These are phyloP conservation scores for Halocafeteria seosinensis DNA, from an alignment of 108 stramenopile species.

Conservation along the genomic window DNA sequence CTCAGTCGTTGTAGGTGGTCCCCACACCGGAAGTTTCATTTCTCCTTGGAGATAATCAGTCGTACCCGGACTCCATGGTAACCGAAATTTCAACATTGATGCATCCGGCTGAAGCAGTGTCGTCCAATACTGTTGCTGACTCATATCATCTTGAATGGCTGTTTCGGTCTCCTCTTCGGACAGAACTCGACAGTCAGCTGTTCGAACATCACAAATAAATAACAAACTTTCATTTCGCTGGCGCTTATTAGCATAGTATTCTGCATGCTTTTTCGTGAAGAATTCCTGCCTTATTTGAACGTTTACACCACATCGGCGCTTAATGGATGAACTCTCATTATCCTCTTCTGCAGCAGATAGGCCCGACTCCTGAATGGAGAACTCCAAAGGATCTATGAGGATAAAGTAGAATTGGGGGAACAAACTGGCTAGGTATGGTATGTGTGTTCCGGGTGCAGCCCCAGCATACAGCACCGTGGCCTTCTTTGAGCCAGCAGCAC, in stretches of 20 bases:
- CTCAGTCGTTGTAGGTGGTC: neutral
- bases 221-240: too few relatives aligned
- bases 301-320: too few relatives aligned
- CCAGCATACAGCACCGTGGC: slow-evolving; percentile 5
- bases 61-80: slow-evolving; percentile 8
- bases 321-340: too few relatives aligned
- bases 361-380: neutral
- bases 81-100: slow-evolving; percentile 9
- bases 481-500: too few relatives aligned
- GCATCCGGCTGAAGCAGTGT: neutral
- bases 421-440: neutral
- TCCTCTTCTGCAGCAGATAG: too few relatives aligned
- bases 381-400: neutral
- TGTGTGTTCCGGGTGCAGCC: slow-evolving; percentile 9
- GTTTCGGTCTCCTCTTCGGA: too few relatives aligned
- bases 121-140: neutral
- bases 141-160: neutral
- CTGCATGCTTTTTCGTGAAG: neutral
- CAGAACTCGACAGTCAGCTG: too few relatives aligned
- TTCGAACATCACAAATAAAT: slow-evolving; percentile 9
- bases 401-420: neutral
- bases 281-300: slow-evolving; percentile 3
- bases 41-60: slow-evolving; percentile 9
- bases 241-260: neutral
- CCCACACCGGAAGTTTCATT: neutral